Conservation (phyloP, 305 asterid species). For the Lippia alba region DNA sequence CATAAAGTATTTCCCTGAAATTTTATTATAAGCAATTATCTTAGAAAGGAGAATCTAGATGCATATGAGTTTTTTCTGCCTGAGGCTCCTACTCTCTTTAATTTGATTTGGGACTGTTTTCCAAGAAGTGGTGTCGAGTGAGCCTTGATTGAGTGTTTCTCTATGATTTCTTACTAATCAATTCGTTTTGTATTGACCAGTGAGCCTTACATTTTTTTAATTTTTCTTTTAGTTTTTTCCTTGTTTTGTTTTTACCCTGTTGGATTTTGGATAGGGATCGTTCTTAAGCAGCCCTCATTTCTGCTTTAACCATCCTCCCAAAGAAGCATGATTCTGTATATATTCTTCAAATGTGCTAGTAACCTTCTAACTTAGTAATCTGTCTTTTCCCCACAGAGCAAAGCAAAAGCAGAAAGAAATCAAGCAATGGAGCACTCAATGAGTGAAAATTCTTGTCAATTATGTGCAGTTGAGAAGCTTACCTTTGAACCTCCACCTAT, state of each 20-base stretch:
- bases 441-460: slow-evolving; percentile 98
- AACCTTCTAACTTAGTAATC: slow-evolving; percentile 13
- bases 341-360: slow-evolving; percentile 25
- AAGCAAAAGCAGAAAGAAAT: slow-evolving; percentile 90
- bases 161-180: slow-evolving; percentile 16
- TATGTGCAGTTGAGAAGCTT: slow-evolving; percentile 98
- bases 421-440: slow-evolving; percentile 92
- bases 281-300: slow-evolving; percentile 10
- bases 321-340: slow-evolving; percentile 29
- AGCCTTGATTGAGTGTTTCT: slow-evolving; percentile 17
- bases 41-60: slow-evolving; percentile 3
- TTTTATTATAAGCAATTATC: slow-evolving; percentile 7
- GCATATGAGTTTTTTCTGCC: slow-evolving; percentile 10
- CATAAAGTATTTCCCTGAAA: background rate
- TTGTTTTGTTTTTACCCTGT: slow-evolving; percentile 1
- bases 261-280: slow-evolving; percentile 12
- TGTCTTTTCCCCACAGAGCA: slow-evolving; percentile 64
- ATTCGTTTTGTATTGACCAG: background rate
- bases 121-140: background rate
- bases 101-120: too few species aligned
- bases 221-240: slow-evolving; percentile 3
- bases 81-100: background rate
- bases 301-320: slow-evolving; percentile 16
- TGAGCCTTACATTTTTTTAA: background rate
- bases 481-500: slow-evolving; percentile 92